Percentiles rank a stretch among this genome's conserved stretches.
These are phyloP conservation scores for Heliamphora exappendiculata DNA, from an alignment of 148 eudicot genomes.

Conservation along the genomic window DNA sequence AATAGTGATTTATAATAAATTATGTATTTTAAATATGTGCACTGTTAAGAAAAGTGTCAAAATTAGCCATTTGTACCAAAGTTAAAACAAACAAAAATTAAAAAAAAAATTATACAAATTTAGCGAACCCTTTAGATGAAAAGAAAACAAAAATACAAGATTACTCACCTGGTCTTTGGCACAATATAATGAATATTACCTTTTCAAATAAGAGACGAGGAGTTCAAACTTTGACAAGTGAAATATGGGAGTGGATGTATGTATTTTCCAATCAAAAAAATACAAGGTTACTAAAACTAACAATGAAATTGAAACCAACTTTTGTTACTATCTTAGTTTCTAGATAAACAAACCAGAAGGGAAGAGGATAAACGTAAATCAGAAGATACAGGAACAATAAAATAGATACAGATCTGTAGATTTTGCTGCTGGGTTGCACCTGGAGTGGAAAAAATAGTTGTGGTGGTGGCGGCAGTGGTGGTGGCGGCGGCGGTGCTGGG, in stretches of 20 bases:
- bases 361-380: background rate
- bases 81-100: background rate
- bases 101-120: no score
- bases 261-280: background rate
- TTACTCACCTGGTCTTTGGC: no score
- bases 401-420: background rate
- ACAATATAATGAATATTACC: background rate
- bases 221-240: no score
- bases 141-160: no score
- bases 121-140: background rate
- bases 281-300: background rate
- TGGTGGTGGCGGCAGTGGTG: background rate
- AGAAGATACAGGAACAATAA: background rate
- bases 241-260: no score
- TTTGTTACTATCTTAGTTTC: no score
- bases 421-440: conserved; percentile 14
- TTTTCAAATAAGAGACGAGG: no score
- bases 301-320: no score
- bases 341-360: background rate
- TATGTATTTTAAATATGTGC: no score
- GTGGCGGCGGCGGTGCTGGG: background rate
- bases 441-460: conserved; percentile 12
- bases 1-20: no score
- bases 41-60: background rate
- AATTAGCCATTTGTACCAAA: background rate